Base-by-base conservation (phyloP, 2,329 filamentous ascomycete species). In the Sporothrix euskadiensis region DNA sequence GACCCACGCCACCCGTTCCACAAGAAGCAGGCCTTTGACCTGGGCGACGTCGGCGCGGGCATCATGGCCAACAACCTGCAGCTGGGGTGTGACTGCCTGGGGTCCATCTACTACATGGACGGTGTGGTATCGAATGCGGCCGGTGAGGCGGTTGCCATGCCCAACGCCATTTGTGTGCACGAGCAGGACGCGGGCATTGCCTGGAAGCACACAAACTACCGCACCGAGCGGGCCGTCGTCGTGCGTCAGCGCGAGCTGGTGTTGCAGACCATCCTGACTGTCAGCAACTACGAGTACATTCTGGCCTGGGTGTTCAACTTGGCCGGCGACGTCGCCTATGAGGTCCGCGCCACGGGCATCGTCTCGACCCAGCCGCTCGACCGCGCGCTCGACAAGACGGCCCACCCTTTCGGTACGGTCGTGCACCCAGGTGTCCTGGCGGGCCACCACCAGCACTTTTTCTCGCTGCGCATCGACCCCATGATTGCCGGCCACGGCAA, bases 121-220 rank as follows among this genome's bases (percentile, higher is more conserved):
- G 85, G 84, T 0, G 81, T 88, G 12, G 82, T 89, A 16, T 83
- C 87, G 0, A 84, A 84, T 0, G 80, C 85, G 0, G 83, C 88
- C 41, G 91, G 91, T 0, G 83, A 44, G 7, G 74, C 85, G 1
- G 84, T 88, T 0, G 82, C 81, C 19, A 79, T 83, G 1, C 83
- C 85, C 12, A 86, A 86, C 69, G 89, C 89, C 1, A 83, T 92
- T 54, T 93, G 91, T 75, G 82, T 92, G 1, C 91, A 93, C 77
- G 91, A 93, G 80, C 87, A 91, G 77, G 91, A 93, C 78, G 87
- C 88, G 75, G 91, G 91, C 1, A 90, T 93, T 66, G 84, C 87
- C 30, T 92, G 90, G 89, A 92, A 92, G 79, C 91, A 92, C 81
- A 87, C 89, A 30, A 91, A 92, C 81, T 90, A 85, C 81, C 85